Percentiles rank a stretch among this genome's conserved stretches.
phyloP scores from a whole-genome alignment of 768 basidiomycete species.

The Lactarius psammicola region DNA sequence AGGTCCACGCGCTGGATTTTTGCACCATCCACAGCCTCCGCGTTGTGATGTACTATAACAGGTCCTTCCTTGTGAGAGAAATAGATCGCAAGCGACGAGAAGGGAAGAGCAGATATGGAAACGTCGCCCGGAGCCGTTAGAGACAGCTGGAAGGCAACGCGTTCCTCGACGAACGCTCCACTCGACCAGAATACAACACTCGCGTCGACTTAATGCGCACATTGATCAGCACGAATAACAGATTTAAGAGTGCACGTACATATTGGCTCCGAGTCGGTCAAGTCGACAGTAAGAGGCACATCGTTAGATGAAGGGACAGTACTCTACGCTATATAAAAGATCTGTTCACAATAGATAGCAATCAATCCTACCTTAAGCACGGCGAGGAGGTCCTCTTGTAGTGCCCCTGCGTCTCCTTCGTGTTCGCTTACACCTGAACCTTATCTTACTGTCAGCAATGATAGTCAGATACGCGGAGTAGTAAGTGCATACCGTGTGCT shows the following conservation, averaged over 20 bases:
- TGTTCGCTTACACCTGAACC: constrained; percentile 38
- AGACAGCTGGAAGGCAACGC: constrained; percentile 71
- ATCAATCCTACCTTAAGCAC: constrained; percentile 58
- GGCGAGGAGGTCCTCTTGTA: constrained; percentile 72
- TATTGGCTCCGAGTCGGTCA: constrained; percentile 60
- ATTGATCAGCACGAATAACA: constrained; percentile 15
- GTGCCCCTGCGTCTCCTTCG: constrained; percentile 46
- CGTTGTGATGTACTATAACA: constrained; percentile 49
- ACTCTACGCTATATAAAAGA: constrained; percentile 46
- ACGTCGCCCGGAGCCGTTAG: constrained; percentile 52
- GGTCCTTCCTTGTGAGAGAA: constrained; percentile 54
- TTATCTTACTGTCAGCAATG: not conserved
- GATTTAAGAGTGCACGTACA: constrained; percentile 44
- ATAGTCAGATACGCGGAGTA: not conserved
- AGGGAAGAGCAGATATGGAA: constrained; percentile 55
- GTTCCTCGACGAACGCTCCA: constrained; percentile 57
- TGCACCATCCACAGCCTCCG: constrained; percentile 18
- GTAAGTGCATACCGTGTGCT: constrained; percentile 55
- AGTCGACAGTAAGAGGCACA: constrained; percentile 57
- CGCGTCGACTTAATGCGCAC: constrained; percentile 54
- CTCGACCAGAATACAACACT: constrained; percentile 69
- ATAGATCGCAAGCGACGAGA: constrained; percentile 57
- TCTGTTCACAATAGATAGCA: not conserved
- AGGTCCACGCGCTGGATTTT: constrained; percentile 48
- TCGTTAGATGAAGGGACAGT: constrained; percentile 63